Conservation (phyloP, 768 basidiomycete genomes). For the Tricholoma sp. region DNA sequence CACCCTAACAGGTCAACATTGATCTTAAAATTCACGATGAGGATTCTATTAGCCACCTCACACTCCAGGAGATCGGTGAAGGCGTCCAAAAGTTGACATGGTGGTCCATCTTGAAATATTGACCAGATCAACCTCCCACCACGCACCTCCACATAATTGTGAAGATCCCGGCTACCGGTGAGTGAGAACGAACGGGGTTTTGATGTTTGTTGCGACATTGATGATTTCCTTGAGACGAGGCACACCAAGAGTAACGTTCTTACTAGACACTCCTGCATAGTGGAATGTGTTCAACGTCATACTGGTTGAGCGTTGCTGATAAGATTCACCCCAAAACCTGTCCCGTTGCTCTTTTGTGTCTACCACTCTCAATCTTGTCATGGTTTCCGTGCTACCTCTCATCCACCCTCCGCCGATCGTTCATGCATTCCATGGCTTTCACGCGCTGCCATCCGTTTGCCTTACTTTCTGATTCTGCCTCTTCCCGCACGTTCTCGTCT, state of each 20-base stretch:
- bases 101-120: too few relatives aligned
- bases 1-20: too few relatives aligned
- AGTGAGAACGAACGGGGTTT: constrained; percentile 57
- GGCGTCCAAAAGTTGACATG: too few relatives aligned
- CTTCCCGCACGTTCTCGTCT: background rate
- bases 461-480: background rate
- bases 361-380: background rate
- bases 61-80: too few relatives aligned
- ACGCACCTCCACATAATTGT: background rate
- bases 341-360: background rate
- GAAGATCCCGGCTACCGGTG: background rate
- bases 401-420: too few relatives aligned
- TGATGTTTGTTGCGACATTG: constrained; percentile 98
- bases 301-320: constrained; percentile 70
- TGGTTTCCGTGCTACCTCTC: too few relatives aligned
- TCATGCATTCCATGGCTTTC: too few relatives aligned
- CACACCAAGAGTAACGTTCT: constrained; percentile 99
- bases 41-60: too few relatives aligned
- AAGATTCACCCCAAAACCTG: background rate
- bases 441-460: background rate
- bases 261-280: constrained; percentile 99
- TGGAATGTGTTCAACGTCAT: constrained; percentile 99
- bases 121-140: too few relatives aligned
- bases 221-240: constrained; percentile 99
- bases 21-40: too few relatives aligned